phyloP scores from a whole-genome alignment of 768 basidiomycete species.

The Cystofilobasidium bisporidii region DNA sequence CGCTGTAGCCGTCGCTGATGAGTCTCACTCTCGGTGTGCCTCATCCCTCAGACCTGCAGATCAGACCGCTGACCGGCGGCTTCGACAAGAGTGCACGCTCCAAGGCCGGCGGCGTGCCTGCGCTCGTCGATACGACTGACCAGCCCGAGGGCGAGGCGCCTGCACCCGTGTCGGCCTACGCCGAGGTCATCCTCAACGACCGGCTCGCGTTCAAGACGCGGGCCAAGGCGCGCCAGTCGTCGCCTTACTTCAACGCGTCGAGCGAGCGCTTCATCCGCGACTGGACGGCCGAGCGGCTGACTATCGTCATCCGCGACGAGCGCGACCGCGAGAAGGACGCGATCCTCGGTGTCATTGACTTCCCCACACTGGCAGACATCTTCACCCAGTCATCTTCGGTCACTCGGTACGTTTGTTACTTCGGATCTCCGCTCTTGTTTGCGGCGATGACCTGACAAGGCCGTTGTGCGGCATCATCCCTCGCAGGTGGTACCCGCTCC shows the following conservation, averaged over 20 bases:
- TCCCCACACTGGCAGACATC: conserved; percentile 32
- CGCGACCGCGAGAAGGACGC: conserved; percentile 37
- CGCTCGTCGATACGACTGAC: conserved; percentile 9
- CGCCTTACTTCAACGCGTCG: conserved; percentile 40
- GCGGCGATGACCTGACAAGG: too few species aligned
- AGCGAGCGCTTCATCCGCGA: conserved; percentile 40
- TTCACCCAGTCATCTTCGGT: conserved; percentile 35
- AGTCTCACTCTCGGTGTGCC: background rate
- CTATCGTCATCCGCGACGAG: conserved; percentile 39
- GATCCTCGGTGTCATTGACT: conserved; percentile 34
- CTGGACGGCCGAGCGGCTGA: conserved; percentile 37
- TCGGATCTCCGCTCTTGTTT: too few species aligned
- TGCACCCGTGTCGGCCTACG: conserved; percentile 18
- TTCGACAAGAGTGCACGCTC: background rate
- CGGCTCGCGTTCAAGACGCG: conserved; percentile 38
- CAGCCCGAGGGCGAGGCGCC: conserved; percentile 12
- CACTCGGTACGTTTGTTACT: conserved; percentile 27
- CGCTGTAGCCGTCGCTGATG: background rate
- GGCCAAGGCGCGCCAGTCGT: conserved; percentile 37
- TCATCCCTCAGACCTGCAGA: conserved; percentile 13
- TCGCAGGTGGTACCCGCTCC: conserved; percentile 21
- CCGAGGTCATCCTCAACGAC: conserved; percentile 38
- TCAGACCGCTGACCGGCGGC: conserved; percentile 6
- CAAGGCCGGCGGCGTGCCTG: conserved; percentile 19
- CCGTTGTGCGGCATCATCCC: too few species aligned